These are phyloP conservation scores for Mycena metata DNA, from an alignment of 768 basidiomycete species.

Conservation along the genomic window DNA sequence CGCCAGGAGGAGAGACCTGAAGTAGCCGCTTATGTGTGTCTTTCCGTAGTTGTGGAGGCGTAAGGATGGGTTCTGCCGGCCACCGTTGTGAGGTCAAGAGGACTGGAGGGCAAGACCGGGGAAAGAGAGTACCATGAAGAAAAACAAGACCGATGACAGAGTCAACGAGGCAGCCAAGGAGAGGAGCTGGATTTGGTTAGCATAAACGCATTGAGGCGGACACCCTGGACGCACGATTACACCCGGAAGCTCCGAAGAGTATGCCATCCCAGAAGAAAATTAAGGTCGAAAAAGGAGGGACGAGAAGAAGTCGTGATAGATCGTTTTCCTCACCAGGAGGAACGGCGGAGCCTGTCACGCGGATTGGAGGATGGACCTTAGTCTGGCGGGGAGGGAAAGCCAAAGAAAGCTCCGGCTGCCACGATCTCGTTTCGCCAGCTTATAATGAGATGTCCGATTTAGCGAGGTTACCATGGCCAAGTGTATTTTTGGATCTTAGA, in stretches of 20 bases:
- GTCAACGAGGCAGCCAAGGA: conserved; percentile 9
- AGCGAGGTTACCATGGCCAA: no score
- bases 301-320: not conserved
- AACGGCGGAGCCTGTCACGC: not conserved
- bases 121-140: conserved; percentile 15
- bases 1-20: conserved; percentile 45
- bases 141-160: conserved; percentile 24
- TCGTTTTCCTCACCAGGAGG: conserved; percentile 21
- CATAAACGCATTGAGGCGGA: no score
- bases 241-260: conserved; percentile 21
- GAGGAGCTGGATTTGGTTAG: conserved; percentile 19
- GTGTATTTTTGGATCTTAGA: no score
- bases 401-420: not conserved
- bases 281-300: not conserved
- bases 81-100: not conserved
- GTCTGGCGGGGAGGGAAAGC: not conserved
- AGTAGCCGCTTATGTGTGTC: conserved; percentile 46
- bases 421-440: no score
- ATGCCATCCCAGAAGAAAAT: not conserved
- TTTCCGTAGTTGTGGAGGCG: conserved; percentile 39
- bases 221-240: conserved; percentile 16
- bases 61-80: conserved; percentile 29
- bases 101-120: not conserved
- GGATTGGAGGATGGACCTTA: not conserved
- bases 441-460: no score